These are phyloP conservation scores for Tolypocladium paradoxum DNA, from an alignment of 2,329 filamentous ascomycete species.

Conservation along the genomic window DNA sequence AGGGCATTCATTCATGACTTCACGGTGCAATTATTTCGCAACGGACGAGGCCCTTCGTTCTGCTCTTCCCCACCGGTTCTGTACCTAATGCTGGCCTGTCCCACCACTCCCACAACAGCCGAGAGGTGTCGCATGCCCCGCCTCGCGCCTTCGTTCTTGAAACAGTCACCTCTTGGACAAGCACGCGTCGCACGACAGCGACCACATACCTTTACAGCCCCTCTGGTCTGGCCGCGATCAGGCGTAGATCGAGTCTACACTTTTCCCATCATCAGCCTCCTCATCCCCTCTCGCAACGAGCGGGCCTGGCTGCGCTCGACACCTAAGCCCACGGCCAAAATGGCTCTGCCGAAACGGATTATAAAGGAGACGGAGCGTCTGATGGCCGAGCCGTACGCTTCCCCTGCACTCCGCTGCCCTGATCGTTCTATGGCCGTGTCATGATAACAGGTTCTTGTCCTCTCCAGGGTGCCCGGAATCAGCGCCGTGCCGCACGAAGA, in stretches of 20 bases:
- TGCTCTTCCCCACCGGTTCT: not conserved
- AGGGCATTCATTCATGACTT: too few relatives aligned
- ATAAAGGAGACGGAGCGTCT: constrained; percentile 97
- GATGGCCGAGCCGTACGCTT: constrained; percentile 85
- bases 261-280: not conserved
- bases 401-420: not conserved
- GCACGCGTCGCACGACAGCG: not conserved
- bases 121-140: not conserved
- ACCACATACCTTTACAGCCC: not conserved
- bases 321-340: constrained; percentile 15
- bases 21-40: not conserved
- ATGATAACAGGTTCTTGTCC: constrained; percentile 8
- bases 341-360: constrained; percentile 90
- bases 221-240: not conserved
- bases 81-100: not conserved
- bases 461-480: constrained; percentile 78
- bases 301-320: not conserved
- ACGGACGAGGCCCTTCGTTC: not conserved
- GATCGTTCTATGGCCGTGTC: not conserved
- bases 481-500: constrained; percentile 93
- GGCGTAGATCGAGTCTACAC: not conserved
- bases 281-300: not conserved
- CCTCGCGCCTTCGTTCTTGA: not conserved
- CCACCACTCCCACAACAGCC: not conserved
- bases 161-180: not conserved